These are phyloP conservation scores for Hypoxylon fragiforme DNA, from an alignment of 495 filamentous ascomycete genomes.

Conservation along the genomic window DNA sequence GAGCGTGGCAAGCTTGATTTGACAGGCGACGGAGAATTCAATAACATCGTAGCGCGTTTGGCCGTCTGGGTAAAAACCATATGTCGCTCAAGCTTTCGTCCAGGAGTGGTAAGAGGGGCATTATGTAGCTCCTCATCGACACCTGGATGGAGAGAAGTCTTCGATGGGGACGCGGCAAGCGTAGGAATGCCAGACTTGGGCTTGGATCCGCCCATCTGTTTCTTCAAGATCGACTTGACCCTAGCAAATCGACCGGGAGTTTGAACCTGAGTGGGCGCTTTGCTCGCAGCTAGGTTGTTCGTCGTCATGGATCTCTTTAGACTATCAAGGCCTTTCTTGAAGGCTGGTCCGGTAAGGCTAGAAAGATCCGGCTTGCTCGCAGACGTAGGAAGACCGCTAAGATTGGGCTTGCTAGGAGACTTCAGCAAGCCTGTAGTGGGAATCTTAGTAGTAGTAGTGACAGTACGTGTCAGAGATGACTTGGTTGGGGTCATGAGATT, in stretches of 20 bases:
- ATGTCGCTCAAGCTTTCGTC: conserved; percentile 46
- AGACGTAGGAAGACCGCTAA: conserved; percentile 23
- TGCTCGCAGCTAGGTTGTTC: conserved; percentile 10
- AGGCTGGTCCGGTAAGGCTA: conserved; percentile 23
- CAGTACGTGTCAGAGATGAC: conserved; percentile 68
- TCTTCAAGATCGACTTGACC: conserved; percentile 55
- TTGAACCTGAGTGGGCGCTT: conserved; percentile 32
- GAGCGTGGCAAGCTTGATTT: conserved; percentile 51
- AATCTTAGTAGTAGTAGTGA: conserved; percentile 59
- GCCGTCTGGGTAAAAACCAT: conserved; percentile 54
- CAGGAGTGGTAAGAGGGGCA: conserved; percentile 53
- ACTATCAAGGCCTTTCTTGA: conserved; percentile 33
- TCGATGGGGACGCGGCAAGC: conserved; percentile 39
- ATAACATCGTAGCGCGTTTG: conserved; percentile 39
- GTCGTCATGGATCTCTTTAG: conserved; percentile 14
- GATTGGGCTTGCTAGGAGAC: conserved; percentile 41
- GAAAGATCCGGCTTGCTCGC: conserved; percentile 34
- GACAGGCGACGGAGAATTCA: conserved; percentile 53
- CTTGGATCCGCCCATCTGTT: conserved; percentile 42
- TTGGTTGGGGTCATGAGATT: conserved; percentile 78
- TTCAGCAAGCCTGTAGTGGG: conserved; percentile 39
- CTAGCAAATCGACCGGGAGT: conserved; percentile 52
- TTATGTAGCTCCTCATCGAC: conserved; percentile 49
- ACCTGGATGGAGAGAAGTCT: conserved; percentile 47
- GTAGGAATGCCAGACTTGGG: conserved; percentile 44